Evolutionary conservation across 176 grass and related monocot species (phyloP), one percentile per base, ranked within the genome.

Genomic region (Tillandsia fasciculata): DNA sequence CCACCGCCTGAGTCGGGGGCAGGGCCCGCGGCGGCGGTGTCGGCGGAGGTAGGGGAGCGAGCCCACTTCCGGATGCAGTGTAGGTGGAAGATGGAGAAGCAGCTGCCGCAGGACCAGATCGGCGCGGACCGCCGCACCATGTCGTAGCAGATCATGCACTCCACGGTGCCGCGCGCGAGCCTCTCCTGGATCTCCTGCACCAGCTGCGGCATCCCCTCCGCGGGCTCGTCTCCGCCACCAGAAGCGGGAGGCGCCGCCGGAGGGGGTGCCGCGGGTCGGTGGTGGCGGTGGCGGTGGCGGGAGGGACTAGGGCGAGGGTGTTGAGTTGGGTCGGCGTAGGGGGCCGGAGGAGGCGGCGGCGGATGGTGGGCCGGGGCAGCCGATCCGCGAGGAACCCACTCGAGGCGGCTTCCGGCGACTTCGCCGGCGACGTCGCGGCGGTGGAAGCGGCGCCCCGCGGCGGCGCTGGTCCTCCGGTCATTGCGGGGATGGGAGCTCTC

Each of bases 61-160:
- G 80, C 94, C 94, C 94, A 97, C 86, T 90, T 84, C 79, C 94
- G 94, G 69, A 85, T 81, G 68, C 94, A 97, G 48, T 82, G 84
- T 15, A 97, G 86, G 82, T 92, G 94, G 82, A 97, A 97, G 65
- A 97, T 97, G 65, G 94, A 82, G 79, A 82, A 97, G 77, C 94
- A 97, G 86, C 89, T 97, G 48, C 12, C 78, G 65, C 94, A 97
- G 49, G 94, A 97, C 94, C 94, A 97, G 15, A 93, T 67, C 63
- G 86, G 74, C 0, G 94, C 94, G 8, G 94, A 83, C 0, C 94
- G 65, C 18, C 87, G 84, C 68, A 97, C 94, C 89, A 93, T 90
- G 77, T 97, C 94, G 78, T 97, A 97, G 86, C 94, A 97, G 66
- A 97, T 97, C 94, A 97, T 97, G 79, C 94, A 97, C 80, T 97